A percentile compares a stretch with the other conserved stretches of the same genome.
Conservation (phyloP, 2,329 filamentous ascomycete genomes). For the Cytospora leucostoma region DNA sequence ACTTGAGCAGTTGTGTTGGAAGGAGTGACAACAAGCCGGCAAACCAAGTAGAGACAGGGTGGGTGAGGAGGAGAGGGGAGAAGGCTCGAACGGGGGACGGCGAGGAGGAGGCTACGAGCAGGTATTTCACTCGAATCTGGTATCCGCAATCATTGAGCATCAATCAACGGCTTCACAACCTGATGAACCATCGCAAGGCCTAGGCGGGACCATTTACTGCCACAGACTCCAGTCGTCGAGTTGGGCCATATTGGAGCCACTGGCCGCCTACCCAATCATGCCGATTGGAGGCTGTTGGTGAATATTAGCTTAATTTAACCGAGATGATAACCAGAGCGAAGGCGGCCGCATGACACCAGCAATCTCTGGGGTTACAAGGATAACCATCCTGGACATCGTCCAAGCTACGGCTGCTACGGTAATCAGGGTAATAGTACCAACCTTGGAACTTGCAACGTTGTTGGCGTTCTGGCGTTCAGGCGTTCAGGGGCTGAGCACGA, state of each 20-base stretch:
- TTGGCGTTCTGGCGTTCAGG: too few relatives aligned
- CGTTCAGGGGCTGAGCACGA: too few relatives aligned
- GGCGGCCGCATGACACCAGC: slow-evolving; percentile 7
- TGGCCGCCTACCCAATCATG: slow-evolving; percentile 9
- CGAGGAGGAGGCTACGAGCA: slow-evolving; percentile 2
- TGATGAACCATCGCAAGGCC: neutral
- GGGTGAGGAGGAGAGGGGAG: neutral
- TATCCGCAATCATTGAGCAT: slow-evolving; percentile 4
- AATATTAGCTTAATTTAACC: slow-evolving; percentile 25
- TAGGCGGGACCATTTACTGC: neutral
- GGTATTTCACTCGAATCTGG: neutral
- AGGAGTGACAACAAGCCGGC: slow-evolving; percentile 23
- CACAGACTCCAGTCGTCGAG: neutral
- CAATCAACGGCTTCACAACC: neutral
- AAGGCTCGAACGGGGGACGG: neutral
- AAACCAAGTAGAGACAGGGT: slow-evolving; percentile 2
- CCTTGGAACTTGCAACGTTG: too few relatives aligned
- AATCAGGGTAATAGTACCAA: too few relatives aligned
- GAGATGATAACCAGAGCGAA: slow-evolving; percentile 24
- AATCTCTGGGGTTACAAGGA: neutral
- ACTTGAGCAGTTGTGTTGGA: slow-evolving; percentile 5
- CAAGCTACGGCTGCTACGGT: too few relatives aligned
- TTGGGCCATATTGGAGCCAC: neutral
- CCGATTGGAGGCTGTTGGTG: neutral
- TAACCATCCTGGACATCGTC: neutral